Base-by-base conservation (phyloP, 805 yeast genomes). In the Starmera caribaea region DNA sequence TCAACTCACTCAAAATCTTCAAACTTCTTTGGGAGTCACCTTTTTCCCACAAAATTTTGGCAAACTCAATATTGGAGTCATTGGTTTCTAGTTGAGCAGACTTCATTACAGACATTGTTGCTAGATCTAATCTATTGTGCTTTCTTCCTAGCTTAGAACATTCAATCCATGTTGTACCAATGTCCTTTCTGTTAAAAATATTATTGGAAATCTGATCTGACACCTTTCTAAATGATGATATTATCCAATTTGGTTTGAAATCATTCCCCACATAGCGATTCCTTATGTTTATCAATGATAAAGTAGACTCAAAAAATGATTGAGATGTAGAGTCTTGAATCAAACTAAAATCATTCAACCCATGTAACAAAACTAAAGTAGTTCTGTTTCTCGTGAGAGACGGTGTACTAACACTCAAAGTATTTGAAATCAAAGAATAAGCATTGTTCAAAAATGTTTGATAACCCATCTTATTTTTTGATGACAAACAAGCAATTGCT, bases 11-110 rank as follows among this genome's bases (percentile, higher is more conserved):
- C 30, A 85, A 62, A 8, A 76, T 66, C 38, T 81, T 78, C 34
- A 90, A 68, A 0, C 97, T 97, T 48, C 87, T 81, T 17, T 88
- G 73, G 43, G 76, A 85, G 45, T 87, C 94, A 1, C 95, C 96
- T 53, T 84, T 86, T 4, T 78, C 81, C 97, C 97, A 90, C 32
- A 87, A 59, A 8, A 92, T 67, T 41, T 83, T 79, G 0, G 96
- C 81, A 57, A 82, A 81, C 54, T 88, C 95, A 32, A 82, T 59
- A 42, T 79, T 81, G 7, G 83, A 79, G 17, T 65, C 63, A 7
- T 59, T 53, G 26, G 65, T 60, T 1, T 52, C 47, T 13, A 44
- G 28, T 39, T 45, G 42, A 50, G 62, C 45, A 2, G 86, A 87
- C 49, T 76, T 68, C 53, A 83, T 71, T 16, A 82, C 72, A 8